A percentile compares a stretch with the other conserved stretches of the same genome.
phyloP scores from a whole-genome alignment of 2,329 filamentous ascomycete species.

The Colletotrichum aenigma region DNA sequence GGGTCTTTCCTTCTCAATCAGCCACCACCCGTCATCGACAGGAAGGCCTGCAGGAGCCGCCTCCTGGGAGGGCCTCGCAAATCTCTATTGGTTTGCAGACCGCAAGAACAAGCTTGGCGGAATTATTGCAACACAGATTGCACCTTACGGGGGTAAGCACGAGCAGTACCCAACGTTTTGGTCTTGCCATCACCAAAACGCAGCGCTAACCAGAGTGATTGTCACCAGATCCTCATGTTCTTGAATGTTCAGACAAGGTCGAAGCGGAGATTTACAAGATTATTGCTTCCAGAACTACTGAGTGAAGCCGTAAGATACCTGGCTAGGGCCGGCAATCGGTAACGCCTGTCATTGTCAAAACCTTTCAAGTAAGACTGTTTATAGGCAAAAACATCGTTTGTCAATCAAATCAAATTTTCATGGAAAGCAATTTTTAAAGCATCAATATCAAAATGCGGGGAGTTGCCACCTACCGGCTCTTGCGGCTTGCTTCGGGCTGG shows the following conservation, averaged over 20 bases:
- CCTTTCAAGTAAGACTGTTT: not conserved
- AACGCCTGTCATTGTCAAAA: not conserved
- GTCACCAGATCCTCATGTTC: not conserved
- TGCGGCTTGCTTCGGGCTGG: not conserved
- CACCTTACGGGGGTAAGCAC: not conserved
- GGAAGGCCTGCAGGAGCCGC: not conserved
- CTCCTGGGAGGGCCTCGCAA: not conserved
- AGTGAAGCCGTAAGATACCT: not conserved
- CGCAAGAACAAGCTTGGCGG: not conserved
- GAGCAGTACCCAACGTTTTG: not conserved
- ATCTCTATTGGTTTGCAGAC: not conserved
- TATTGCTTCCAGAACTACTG: not conserved
- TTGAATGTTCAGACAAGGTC: not conserved
- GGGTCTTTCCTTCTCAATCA: not conserved
- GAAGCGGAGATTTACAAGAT: not conserved
- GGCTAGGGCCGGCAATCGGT: not conserved
- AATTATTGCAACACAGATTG: not conserved
- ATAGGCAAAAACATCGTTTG: not conserved
- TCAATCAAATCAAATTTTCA: not conserved
- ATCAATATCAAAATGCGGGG: not conserved
- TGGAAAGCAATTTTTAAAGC: not conserved
- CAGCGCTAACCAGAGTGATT: not conserved
- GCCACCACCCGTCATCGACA: not conserved
- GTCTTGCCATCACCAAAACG: not conserved
- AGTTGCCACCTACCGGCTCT: not conserved